Evolutionary conservation across 1,284 basidiomycete genomes (phyloP).

Genomic region (Austroboletus niveus): DNA sequence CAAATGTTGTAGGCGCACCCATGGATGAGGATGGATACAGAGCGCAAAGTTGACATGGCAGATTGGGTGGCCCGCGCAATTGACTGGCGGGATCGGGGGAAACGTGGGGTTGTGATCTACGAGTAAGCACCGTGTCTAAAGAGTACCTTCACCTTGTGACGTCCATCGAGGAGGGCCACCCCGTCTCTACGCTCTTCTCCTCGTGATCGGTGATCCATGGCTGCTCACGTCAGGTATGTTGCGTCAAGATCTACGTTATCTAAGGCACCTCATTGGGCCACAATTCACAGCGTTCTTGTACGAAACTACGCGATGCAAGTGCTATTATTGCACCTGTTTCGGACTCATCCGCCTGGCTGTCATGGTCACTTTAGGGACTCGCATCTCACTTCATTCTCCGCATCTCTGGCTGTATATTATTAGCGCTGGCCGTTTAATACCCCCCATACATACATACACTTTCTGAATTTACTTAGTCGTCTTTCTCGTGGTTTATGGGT

Average conservation of each 20-base stretch:
- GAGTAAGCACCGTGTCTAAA: constrained; percentile 21
- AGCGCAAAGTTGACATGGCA: constrained; percentile 75
- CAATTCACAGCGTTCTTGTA: neutral
- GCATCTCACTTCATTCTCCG: neutral
- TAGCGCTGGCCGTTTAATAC: constrained; percentile 34
- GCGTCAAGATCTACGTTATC: neutral
- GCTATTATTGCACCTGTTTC: neutral
- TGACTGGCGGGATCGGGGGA: constrained; percentile 39
- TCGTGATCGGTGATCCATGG: constrained; percentile 22
- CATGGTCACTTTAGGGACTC: neutral
- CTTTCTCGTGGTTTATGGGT: constrained; percentile 6
- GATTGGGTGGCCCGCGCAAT: constrained; percentile 76
- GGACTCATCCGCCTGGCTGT: constrained; percentile 1
- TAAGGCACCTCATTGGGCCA: neutral
- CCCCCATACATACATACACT: constrained; percentile 20
- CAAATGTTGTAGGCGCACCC: constrained; percentile 54
- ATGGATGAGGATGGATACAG: constrained; percentile 57
- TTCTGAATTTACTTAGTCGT: constrained; percentile 13
- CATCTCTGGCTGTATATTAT: constrained; percentile 13
- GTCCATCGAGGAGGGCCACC: constrained; percentile 10
- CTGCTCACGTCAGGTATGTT: neutral
- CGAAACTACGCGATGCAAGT: neutral
- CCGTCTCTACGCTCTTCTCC: constrained; percentile 25
- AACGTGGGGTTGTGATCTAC: constrained; percentile 18
- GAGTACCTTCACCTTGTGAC: constrained; percentile 12